A percentile compares a stretch with the other conserved stretches of the same genome.
Conservation (phyloP, 345 rosid species). For the Brassica carinata region DNA sequence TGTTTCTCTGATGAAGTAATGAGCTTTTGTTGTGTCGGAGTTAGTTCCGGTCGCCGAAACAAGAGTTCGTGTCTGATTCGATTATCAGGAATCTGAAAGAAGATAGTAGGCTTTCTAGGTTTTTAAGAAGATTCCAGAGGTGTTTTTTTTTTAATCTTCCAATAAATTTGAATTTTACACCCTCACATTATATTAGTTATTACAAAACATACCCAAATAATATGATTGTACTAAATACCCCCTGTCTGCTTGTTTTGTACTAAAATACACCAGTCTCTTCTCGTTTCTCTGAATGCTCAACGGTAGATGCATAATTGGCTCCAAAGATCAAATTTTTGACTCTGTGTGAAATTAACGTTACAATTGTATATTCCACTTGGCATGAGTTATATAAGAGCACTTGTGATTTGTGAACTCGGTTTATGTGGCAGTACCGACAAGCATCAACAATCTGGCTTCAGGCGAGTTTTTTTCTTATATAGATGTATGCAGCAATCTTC, state of each 20-base stretch:
- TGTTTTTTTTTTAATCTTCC: not conserved
- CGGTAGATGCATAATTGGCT: not conserved
- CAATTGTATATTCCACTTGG: not conserved
- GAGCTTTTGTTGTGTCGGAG: constrained; percentile 11
- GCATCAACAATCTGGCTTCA: not conserved
- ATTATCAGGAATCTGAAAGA: constrained; percentile 20
- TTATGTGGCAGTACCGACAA: not conserved
- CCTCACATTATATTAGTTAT: not conserved
- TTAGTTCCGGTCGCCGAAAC: constrained; percentile 6
- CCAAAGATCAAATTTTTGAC: not conserved
- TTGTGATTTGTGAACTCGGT: not conserved
- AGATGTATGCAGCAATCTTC: not conserved
- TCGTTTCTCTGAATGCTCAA: not conserved
- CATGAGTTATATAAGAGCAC: not conserved
- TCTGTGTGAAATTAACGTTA: not conserved
- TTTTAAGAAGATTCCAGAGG: constrained; percentile 38
- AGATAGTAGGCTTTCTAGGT: constrained; percentile 31
- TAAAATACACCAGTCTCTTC: not conserved
- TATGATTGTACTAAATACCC: not conserved
- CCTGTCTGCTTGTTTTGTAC: not conserved
- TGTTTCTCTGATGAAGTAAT: not conserved
- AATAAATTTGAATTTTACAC: constrained; percentile 21
- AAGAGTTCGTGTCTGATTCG: constrained; percentile 26
- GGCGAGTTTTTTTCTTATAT: not conserved
- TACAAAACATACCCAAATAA: constrained; percentile 7